Conservation (phyloP, 371 early-diverging fungal genomes). For the Encephalitozoon cuniculi region DNA sequence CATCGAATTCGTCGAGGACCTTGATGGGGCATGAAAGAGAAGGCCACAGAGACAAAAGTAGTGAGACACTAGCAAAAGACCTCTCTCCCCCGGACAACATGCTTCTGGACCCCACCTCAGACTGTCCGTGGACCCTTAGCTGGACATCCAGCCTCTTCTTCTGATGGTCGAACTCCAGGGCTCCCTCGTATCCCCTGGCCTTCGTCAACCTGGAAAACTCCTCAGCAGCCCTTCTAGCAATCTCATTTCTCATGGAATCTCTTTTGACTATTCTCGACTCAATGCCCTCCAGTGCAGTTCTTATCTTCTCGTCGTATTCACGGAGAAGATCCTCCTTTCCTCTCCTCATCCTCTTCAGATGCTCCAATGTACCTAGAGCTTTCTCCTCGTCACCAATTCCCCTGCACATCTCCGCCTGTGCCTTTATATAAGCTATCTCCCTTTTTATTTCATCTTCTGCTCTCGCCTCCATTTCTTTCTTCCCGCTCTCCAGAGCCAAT, state of each 20-base stretch:
- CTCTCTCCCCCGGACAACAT: constrained; percentile 94
- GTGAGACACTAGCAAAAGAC: constrained; percentile 88
- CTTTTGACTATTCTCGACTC: constrained; percentile 47
- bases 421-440: constrained; percentile 22
- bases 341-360: constrained; percentile 18
- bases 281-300: constrained; percentile 26
- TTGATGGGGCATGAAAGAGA: constrained; percentile 81
- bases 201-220: constrained; percentile 48
- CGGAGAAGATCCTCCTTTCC: constrained; percentile 14
- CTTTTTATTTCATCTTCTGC: not conserved
- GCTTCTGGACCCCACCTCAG: constrained; percentile 46
- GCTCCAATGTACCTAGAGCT: constrained; percentile 20
- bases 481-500: not conserved
- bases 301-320: constrained; percentile 28
- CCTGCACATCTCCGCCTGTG: constrained; percentile 14
- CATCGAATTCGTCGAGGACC: constrained; percentile 97
- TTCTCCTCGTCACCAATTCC: constrained; percentile 27
- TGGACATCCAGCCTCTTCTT: constrained; percentile 64
- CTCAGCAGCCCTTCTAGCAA: constrained; percentile 34
- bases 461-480: constrained; percentile 8
- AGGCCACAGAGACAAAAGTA: constrained; percentile 88
- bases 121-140: constrained; percentile 63
- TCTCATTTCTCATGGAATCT: constrained; percentile 48
- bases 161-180: constrained; percentile 70
- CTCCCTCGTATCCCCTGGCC: constrained; percentile 72